Evolutionary conservation across 2,329 filamentous ascomycete genomes (phyloP).

Genomic region (Fusarium solani-melongenae): DNA sequence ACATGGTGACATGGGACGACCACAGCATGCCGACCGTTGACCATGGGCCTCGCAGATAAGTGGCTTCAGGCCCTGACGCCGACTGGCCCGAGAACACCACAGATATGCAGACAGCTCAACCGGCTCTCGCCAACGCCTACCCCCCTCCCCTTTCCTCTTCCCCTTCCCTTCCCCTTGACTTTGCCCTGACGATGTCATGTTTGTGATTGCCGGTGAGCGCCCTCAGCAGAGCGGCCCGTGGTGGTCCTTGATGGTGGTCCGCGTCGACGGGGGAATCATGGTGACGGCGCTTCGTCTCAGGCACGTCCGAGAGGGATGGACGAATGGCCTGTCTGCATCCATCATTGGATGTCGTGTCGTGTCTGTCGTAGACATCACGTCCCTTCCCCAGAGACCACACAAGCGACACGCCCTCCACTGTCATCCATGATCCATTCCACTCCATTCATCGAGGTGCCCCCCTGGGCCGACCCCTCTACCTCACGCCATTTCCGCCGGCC

Average conservation of each 20-base stretch:
- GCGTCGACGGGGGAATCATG: constrained; percentile 14
- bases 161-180: constrained; percentile 8
- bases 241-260: constrained; percentile 29
- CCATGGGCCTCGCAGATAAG: constrained; percentile 14
- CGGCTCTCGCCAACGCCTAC: constrained; percentile 12
- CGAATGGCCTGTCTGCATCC: constrained; percentile 6
- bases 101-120: constrained; percentile 5
- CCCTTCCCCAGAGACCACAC: constrained; percentile 37
- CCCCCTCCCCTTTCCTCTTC: constrained; percentile 10
- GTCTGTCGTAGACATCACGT: not conserved
- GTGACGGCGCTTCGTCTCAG: constrained; percentile 30
- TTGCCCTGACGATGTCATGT: constrained; percentile 12
- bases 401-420: constrained; percentile 21
- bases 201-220: constrained; percentile 34
- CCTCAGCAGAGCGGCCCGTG: constrained; percentile 5
- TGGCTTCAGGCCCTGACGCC: constrained; percentile 37
- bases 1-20: constrained; percentile 38
- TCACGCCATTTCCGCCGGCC: constrained; percentile 45
- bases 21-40: constrained; percentile 32
- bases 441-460: not conserved
- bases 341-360: constrained; percentile 26
- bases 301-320: constrained; percentile 20
- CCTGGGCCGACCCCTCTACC: constrained; percentile 22
- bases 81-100: constrained; percentile 26
- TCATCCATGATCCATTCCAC: constrained; percentile 19